Evolutionary conservation across 139 green algal genomes (phyloP), one percentile per base, ranked within the genome.

Genomic region (Micromonas pusilla): DNA sequence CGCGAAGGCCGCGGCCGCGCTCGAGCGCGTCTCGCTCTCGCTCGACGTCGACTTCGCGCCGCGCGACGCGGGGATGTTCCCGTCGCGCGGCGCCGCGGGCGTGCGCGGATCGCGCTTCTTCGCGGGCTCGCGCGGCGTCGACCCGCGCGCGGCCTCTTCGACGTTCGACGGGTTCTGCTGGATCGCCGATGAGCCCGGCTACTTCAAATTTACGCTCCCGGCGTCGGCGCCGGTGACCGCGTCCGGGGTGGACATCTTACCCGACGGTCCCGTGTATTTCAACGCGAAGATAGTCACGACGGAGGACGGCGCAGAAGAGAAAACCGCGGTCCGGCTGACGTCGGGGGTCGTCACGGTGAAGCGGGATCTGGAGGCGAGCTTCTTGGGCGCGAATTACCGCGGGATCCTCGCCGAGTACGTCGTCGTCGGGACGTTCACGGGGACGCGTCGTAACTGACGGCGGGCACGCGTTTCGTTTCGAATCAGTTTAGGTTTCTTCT

Each of bases 181-280:
- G 67, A 9, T 52, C 30, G 67, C 28, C 6, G 67, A 75, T 20
- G 67, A 75, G 34, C 33, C 32, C 23, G 67, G 67, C 13, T 75
- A 75, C 34, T 75, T 75, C 67, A 75, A 75, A 20, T 75, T 75
- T 20, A 75, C 67, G 9, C 67, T 75, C 5, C 28, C 6, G 13
- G 13, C 19, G 28, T 28, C 9, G 6, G 63, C 9, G 63, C 62
- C 62, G 9, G 62, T 70, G 26, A 25, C 20, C 13, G n/a, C 62
- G 26, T 31, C n/a, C 9, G 26, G n/a, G 13, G 9, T 6, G 9
- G 20, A 9, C 13, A 25, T 70, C 13, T 16, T 70, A 5, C 62
- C 26, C 26, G 26, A 16, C 9, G 62, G 62, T 5, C 9, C 9
- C 28, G 26, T 70, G 13, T 70, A 70, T 16, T 70, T 70, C 62